Base-by-base conservation (phyloP, 768 basidiomycete species). In the Mycena indigotica region DNA sequence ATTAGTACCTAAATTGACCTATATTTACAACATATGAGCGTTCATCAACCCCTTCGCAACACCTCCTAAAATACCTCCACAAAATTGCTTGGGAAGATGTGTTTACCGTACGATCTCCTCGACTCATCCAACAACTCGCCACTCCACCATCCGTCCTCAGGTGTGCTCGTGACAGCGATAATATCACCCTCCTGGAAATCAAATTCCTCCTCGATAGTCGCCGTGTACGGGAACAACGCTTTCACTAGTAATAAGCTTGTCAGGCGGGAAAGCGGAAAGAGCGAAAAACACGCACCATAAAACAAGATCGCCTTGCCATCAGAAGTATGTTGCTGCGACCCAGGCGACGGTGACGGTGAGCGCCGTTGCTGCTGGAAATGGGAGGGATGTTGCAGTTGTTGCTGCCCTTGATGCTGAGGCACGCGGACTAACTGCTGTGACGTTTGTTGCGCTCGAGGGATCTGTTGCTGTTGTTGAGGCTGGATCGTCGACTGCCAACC, bases 141-240 rank as follows among this genome's bases (percentile, higher is more conserved):
- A 55, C 86, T 90, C 96, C 95, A 98, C 96, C 96, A 98, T 1
- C 96, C 96, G 66, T 97, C 95, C 65, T 95, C 94, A 4, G 94
- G 94, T 5, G 94, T 96, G 21, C 86, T 82, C 0, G 92, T 95
- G 10, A 98, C 95, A 5, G 95, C 95, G 62, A 98, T 97, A 62
- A 97, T 91, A 72, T 98, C 96, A 2, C 91, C 93, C 21, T 86
- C 79, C 69, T 95, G 92, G 85, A 98, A 98, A 70, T 95, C 91
- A 71, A 98, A 98, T 74, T 98, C 96, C 68, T 95, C 93, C 1
- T 91, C 87, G 60, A 89, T 91, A 12, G 88, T 86, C 16, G 91
- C 93, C 0, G 74, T 73, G 65, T 95, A 95, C 71, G 94, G 90
- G 69, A 92, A 96, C 61, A 95, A 74, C 35, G 94, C 94, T 78